Evolutionary conservation across 805 yeast genomes (phyloP).

Genomic region (Barnettozyma sp.): DNA sequence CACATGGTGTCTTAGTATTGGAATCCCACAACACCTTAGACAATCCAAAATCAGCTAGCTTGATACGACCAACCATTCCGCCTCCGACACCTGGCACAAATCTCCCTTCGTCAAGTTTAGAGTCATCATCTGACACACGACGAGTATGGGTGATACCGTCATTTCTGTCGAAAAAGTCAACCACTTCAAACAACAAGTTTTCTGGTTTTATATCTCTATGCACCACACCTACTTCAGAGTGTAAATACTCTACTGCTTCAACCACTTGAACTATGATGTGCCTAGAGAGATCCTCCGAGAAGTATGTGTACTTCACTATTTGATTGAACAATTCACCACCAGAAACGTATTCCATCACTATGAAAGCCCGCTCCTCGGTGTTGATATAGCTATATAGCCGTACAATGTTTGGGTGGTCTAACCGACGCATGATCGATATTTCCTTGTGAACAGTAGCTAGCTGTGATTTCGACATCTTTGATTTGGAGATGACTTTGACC

Average conservation of each 20-base stretch:
- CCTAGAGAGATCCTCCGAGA: conserved; percentile 56
- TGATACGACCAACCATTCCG: conserved; percentile 84
- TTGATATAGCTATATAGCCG: conserved; percentile 61
- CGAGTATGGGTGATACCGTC: conserved; percentile 36
- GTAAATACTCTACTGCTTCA: conserved; percentile 59
- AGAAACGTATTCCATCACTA: conserved; percentile 62
- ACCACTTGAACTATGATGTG: conserved; percentile 61
- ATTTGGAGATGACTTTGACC: conserved; percentile 57
- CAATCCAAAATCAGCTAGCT: conserved; percentile 92
- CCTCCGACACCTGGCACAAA: conserved; percentile 80
- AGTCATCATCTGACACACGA: conserved; percentile 50
- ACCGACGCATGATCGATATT: conserved; percentile 64
- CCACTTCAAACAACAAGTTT: conserved; percentile 59
- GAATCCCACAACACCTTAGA: conserved; percentile 77
- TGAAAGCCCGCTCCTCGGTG: conserved; percentile 51
- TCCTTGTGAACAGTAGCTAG: conserved; percentile 72
- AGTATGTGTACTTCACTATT: conserved; percentile 59
- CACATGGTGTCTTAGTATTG: conserved; percentile 95
- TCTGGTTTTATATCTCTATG: conserved; percentile 84
- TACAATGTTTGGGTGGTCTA: conserved; percentile 59
- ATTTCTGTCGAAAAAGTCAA: conserved; percentile 39
- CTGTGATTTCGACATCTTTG: conserved; percentile 55
- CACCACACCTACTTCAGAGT: conserved; percentile 67
- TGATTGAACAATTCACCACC: conserved; percentile 76
- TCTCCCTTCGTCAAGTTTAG: conserved; percentile 82